A percentile compares a stretch with the other conserved stretches of the same genome.
Conservation (phyloP, 306 rosid species). For the Cercis canadensis region DNA sequence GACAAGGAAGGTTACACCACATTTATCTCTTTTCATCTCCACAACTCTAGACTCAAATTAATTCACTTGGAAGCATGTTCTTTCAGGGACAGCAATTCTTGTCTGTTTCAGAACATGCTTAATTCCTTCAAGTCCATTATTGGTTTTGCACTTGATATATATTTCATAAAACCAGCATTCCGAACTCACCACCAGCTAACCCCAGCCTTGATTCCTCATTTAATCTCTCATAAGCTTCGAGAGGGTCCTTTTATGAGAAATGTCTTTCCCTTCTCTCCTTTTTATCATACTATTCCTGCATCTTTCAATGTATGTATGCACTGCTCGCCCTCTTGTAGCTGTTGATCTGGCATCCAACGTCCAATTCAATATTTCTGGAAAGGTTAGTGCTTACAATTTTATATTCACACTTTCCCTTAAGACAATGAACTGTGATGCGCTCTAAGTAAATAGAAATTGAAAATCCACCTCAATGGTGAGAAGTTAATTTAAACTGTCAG, state of each 20-base stretch:
- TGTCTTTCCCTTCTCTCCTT: slow-evolving; percentile 31
- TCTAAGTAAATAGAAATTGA: too few relatives aligned
- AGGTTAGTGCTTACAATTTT: slow-evolving; percentile 36
- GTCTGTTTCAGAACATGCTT: neutral
- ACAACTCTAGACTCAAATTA: neutral
- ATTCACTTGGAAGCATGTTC: neutral
- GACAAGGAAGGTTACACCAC: too few relatives aligned
- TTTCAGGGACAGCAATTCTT: neutral
- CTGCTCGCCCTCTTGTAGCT: slow-evolving; percentile 49
- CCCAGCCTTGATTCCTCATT: neutral
- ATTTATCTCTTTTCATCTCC: slow-evolving; percentile 3
- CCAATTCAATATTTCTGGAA: slow-evolving; percentile 16
- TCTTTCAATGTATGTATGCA: slow-evolving; percentile 40
- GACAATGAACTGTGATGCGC: neutral
- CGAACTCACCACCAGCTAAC: neutral
- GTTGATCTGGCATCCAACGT: slow-evolving; percentile 11
- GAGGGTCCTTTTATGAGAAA: slow-evolving; percentile 8
- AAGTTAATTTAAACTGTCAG: too few relatives aligned
- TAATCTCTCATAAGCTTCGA: neutral
- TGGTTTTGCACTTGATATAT: neutral
- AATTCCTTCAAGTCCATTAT: neutral
- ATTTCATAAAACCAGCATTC: neutral
- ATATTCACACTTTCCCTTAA: neutral
- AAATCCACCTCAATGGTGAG: neutral
- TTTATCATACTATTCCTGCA: slow-evolving; percentile 42